These are phyloP conservation scores for Mucor saturninus DNA, from an alignment of 371 early-diverging fungal genomes.

Conservation along the genomic window DNA sequence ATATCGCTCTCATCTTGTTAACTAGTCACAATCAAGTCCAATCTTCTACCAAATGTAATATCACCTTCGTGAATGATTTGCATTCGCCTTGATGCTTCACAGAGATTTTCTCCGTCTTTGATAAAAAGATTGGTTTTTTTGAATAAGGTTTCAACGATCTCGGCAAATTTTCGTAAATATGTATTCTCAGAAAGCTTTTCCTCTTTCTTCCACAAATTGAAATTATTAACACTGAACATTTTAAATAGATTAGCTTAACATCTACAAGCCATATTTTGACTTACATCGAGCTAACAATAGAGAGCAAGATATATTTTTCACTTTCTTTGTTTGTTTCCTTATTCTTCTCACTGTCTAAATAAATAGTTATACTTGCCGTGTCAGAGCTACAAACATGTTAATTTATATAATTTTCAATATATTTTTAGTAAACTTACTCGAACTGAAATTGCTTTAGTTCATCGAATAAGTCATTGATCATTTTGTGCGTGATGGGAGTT, in stretches of 20 bases:
- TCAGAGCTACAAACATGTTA: slow-evolving; percentile 18
- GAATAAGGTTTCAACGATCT: slow-evolving; percentile 15
- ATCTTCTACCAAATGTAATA: slow-evolving; percentile 13
- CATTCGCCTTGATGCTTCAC: slow-evolving; percentile 19
- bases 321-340: slow-evolving; percentile 17
- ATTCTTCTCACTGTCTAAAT: slow-evolving; percentile 19
- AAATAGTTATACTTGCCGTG: slow-evolving; percentile 6
- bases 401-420: slow-evolving; percentile 18
- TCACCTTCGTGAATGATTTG: slow-evolving; percentile 18
- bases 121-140: slow-evolving; percentile 15
- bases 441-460: slow-evolving; percentile 21
- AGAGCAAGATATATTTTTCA: slow-evolving; percentile 21
- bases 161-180: slow-evolving; percentile 17
- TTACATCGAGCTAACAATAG: slow-evolving; percentile 23
- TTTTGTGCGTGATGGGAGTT: slow-evolving; percentile 14
- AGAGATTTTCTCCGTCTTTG: slow-evolving; percentile 21
- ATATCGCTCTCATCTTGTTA: slow-evolving; percentile 18
- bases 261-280: slow-evolving; percentile 18
- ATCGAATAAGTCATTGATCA: slow-evolving; percentile 20
- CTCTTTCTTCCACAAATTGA: too few relatives aligned
- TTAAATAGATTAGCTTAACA: too few relatives aligned
- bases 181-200: slow-evolving; percentile 21
- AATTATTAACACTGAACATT: too few relatives aligned
- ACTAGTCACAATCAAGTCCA: slow-evolving; percentile 18
- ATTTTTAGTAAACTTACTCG: slow-evolving; percentile 13